phyloP scores from a whole-genome alignment of 768 basidiomycete species.

The Agrocybe chaxingu region DNA sequence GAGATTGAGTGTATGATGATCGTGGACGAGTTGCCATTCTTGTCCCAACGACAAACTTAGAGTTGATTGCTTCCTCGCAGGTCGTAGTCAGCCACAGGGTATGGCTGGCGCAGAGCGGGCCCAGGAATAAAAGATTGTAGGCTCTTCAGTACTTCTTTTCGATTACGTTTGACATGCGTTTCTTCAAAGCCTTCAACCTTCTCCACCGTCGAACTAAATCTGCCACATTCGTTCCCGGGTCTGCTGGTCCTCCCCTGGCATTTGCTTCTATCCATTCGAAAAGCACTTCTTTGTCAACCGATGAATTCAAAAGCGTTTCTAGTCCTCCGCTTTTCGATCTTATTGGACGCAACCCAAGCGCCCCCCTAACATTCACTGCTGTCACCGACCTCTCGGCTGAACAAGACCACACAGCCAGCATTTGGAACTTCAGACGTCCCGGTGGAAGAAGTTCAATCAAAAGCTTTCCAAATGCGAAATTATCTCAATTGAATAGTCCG shows the following conservation, averaged over 20 bases:
- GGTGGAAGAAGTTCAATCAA: too few relatives aligned
- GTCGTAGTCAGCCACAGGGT: too few relatives aligned
- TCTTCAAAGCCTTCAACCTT: conserved; percentile 41
- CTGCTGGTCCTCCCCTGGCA: conserved; percentile 12
- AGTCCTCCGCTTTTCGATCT: conserved; percentile 12
- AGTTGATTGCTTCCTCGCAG: too few relatives aligned
- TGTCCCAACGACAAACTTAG: too few relatives aligned
- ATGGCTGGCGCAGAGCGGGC: too few relatives aligned
- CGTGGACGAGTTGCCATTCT: too few relatives aligned
- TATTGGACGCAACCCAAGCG: conserved; percentile 10
- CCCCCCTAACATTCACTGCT: conserved; percentile 5
- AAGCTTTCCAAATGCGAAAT: neutral
- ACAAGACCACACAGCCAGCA: too few relatives aligned
- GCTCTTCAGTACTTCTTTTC: neutral
- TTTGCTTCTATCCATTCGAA: conserved; percentile 13
- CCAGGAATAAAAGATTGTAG: too few relatives aligned
- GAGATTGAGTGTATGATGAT: too few relatives aligned
- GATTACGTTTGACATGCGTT: conserved; percentile 31
- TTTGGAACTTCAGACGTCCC: too few relatives aligned
- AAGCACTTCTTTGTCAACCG: conserved; percentile 1
- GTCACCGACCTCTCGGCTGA: conserved; percentile 5
- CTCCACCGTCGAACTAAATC: conserved; percentile 48
- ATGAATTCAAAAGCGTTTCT: neutral
- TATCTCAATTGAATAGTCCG: conserved; percentile 2
- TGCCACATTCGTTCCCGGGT: conserved; percentile 32